A percentile compares a stretch with the other conserved stretches of the same genome.
Evolutionary conservation across 2,329 filamentous ascomycete genomes (phyloP).

Genomic region (Mariannaea sp.): DNA sequence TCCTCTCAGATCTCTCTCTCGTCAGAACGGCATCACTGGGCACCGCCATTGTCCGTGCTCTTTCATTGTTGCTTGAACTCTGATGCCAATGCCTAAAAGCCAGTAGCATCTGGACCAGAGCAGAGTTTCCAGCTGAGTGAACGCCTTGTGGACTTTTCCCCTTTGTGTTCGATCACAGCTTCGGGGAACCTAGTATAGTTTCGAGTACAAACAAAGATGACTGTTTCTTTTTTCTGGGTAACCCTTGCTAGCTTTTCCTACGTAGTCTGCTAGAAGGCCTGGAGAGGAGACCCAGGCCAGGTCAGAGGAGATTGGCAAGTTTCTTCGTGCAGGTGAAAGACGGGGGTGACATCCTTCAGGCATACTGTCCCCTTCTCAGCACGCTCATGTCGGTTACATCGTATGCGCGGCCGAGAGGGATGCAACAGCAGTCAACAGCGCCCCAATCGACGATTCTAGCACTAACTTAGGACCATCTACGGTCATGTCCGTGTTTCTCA

Average conservation of each 20-base stretch:
- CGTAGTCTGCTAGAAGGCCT: not conserved
- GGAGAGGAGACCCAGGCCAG: not conserved
- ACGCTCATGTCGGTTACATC: constrained; percentile 17
- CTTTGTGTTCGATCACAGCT: not conserved
- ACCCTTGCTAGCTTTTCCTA: not conserved
- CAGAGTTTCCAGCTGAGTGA: not conserved
- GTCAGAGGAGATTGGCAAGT: not conserved
- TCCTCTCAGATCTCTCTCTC: not conserved
- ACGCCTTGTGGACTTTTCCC: constrained; percentile 1
- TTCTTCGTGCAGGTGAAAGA: constrained; percentile 26
- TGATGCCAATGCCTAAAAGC: not conserved
- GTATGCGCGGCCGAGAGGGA: constrained; percentile 6
- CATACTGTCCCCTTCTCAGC: constrained; percentile 21
- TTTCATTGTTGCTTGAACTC: not conserved
- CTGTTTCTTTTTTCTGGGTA: not conserved
- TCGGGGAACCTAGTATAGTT: not conserved
- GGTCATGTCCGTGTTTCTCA: constrained; percentile 16
- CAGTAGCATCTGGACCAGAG: not conserved
- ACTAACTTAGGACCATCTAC: constrained; percentile 13
- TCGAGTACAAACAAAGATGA: constrained; percentile 3
- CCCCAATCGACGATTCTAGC: constrained; percentile 9
- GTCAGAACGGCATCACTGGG: not conserved
- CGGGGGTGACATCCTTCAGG: constrained; percentile 16
- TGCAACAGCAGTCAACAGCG: constrained; percentile 13
- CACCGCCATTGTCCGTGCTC: not conserved